A percentile compares a stretch with the other conserved stretches of the same genome.
These are phyloP conservation scores for Platanthera zijinensis DNA, from an alignment of 106 monocot species.

Conservation along the genomic window DNA sequence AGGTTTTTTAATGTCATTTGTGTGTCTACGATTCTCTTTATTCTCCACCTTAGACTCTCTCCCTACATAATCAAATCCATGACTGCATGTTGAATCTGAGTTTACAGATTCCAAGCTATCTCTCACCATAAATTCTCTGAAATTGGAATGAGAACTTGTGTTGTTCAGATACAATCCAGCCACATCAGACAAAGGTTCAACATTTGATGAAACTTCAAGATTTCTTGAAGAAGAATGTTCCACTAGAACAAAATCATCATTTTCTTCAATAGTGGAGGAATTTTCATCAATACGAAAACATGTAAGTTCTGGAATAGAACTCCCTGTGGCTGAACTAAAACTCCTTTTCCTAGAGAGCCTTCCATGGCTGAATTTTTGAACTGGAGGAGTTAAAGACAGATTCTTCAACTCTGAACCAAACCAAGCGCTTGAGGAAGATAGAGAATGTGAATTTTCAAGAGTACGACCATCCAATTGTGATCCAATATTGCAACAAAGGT, in stretches of 20 bases:
- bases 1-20: constrained; percentile 4
- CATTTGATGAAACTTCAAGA: constrained; percentile 10
- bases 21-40: constrained; percentile 9
- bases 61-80: constrained; percentile 4
- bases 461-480: constrained; percentile 15
- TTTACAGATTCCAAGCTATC: constrained; percentile 26
- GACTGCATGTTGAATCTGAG: constrained; percentile 19
- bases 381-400: constrained; percentile 43
- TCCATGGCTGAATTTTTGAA: constrained; percentile 28
- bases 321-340: constrained; percentile 30
- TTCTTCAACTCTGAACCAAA: constrained; percentile 8
- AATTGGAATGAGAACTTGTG: constrained; percentile 11
- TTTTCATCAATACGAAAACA: constrained; percentile 89
- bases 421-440: constrained; percentile 17
- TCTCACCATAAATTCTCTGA: constrained; percentile 5
- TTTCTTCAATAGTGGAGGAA: constrained; percentile 39
- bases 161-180: constrained; percentile 35
- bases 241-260: constrained; percentile 10
- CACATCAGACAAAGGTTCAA: constrained; percentile 39
- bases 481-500: constrained; percentile 10
- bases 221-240: constrained; percentile 11
- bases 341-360: constrained; percentile 17
- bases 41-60: constrained; percentile 6
- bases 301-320: constrained; percentile 41
- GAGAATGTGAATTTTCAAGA: constrained; percentile 13